Evolutionary conservation across 805 yeast species (phyloP), one percentile per base, ranked within the genome.

Genomic region (Myxozyma vanderwaltii): DNA sequence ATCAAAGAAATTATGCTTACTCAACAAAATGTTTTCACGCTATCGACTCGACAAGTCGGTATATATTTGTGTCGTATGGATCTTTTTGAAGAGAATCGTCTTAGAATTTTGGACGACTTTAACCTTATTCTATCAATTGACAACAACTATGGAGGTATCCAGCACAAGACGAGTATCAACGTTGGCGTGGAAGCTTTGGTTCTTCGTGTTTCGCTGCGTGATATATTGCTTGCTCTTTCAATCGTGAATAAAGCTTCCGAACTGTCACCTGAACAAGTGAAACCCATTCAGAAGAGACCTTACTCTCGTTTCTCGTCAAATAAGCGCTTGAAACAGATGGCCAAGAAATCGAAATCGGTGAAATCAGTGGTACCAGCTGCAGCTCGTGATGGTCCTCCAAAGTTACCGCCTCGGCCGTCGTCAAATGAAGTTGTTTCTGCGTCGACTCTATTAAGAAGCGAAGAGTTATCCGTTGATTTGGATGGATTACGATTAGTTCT

Each of bases 51-150:
- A 63, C 89, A 87, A 59, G 82, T 91, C 53, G 97, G 98, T 1
- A 83, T 94, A 86, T 94, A 88, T 68, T 75, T 94, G 59, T 83
- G 91, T 48, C 79, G 77, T 24, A 91, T 94, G 96, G 81, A 86
- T 64, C 70, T 81, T 3, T 79, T 78, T 52, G 86, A 85, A n/a
- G 79, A 80, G 10, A 79, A 79, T 55, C 78, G 86, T 54, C 76
- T 91, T 51, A 77, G 97, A 55, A 81, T 94, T 29, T 78, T 94
- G 59, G 97, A 94, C 72, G 97, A 94, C 67, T 94, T 92, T 72
- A 87, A 96, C 1, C 75, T 90, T 1, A 83, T 91, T 0, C 78
- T 88, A 56, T 82, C 89, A 0, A 74, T 88, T 56, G 97, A 92
- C 69, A 78, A 82, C 7, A 77, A 90, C 46, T 86, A 86, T 4